phyloP scores from a whole-genome alignment of 164 flowering plant species.

The Hamamelis virginiana region DNA sequence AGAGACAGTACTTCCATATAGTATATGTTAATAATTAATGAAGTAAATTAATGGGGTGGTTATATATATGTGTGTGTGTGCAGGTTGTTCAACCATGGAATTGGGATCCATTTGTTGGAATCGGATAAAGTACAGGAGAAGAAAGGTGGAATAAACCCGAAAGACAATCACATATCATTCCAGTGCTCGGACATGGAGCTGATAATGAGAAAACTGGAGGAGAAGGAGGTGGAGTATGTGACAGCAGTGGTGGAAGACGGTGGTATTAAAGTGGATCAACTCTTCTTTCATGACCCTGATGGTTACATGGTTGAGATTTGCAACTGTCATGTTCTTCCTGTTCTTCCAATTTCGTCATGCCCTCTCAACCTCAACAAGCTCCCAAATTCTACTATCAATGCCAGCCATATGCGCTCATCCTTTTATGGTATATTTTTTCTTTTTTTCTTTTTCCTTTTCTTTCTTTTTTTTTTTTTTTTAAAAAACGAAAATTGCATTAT shows the following conservation, averaged over 20 bases:
- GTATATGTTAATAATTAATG: no score
- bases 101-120: conserved; percentile 40
- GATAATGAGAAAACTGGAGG: conserved; percentile 25
- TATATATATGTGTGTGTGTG: no score
- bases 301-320: conserved; percentile 51
- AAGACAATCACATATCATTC: conserved; percentile 48
- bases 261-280: conserved; percentile 37
- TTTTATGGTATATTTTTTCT: background rate
- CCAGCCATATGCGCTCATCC: background rate
- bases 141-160: conserved; percentile 29
- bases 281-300: conserved; percentile 49
- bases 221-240: conserved; percentile 26
- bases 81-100: conserved; percentile 42
- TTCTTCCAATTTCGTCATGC: conserved; percentile 32
- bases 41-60: no score
- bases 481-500: no score
- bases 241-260: conserved; percentile 39
- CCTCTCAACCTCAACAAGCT: conserved; percentile 23
- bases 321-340: conserved; percentile 39
- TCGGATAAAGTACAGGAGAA: conserved; percentile 3
- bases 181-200: conserved; percentile 29
- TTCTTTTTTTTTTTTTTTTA: background rate
- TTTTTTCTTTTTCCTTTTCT: background rate
- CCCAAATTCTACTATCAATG: background rate
- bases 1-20: no score